A percentile compares a stretch with the other conserved stretches of the same genome.
Evolutionary conservation across 208 protist species (phyloP).

Genomic region (Trypanosoma vivax): DNA sequence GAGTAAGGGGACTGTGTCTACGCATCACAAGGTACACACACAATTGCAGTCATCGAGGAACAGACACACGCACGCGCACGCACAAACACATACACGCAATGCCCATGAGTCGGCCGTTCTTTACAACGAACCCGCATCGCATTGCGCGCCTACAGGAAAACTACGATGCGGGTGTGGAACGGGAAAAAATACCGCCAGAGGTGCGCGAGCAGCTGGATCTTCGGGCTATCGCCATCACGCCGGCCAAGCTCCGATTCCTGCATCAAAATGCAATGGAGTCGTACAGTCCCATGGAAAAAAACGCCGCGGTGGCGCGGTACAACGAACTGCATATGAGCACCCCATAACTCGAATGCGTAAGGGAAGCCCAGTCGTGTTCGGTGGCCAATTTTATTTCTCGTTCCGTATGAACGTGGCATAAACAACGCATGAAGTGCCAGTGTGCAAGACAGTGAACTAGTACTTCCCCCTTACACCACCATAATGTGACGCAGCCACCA

Average conservation of each 20-base stretch:
- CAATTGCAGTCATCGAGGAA: background rate
- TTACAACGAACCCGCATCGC: slow-evolving; percentile 58
- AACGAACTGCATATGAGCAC: slow-evolving; percentile 36
- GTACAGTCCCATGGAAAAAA: slow-evolving; percentile 53
- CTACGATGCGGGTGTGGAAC: slow-evolving; percentile 63
- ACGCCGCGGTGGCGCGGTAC: slow-evolving; percentile 49
- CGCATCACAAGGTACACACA: background rate
- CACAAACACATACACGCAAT: slow-evolving; percentile 1
- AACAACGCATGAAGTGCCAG: too few species aligned
- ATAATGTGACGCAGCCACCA: too few species aligned
- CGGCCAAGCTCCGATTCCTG: slow-evolving; percentile 64
- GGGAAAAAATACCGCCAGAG: slow-evolving; percentile 41
- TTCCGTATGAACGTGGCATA: background rate
- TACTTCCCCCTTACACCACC: too few species aligned
- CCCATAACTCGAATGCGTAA: slow-evolving; percentile 15
- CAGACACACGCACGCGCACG: background rate
- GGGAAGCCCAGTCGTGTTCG: background rate
- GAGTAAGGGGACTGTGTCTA: background rate
- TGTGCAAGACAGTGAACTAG: too few species aligned
- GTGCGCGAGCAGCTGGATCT: slow-evolving; percentile 55
- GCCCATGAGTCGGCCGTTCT: slow-evolving; percentile 57
- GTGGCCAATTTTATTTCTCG: background rate
- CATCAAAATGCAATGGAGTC: slow-evolving; percentile 69
- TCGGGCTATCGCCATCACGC: slow-evolving; percentile 30
- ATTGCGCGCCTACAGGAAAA: slow-evolving; percentile 65